Conservation (phyloP, 192 early-diverging fungal genomes). For the Rhizoclosmatium globosum region DNA sequence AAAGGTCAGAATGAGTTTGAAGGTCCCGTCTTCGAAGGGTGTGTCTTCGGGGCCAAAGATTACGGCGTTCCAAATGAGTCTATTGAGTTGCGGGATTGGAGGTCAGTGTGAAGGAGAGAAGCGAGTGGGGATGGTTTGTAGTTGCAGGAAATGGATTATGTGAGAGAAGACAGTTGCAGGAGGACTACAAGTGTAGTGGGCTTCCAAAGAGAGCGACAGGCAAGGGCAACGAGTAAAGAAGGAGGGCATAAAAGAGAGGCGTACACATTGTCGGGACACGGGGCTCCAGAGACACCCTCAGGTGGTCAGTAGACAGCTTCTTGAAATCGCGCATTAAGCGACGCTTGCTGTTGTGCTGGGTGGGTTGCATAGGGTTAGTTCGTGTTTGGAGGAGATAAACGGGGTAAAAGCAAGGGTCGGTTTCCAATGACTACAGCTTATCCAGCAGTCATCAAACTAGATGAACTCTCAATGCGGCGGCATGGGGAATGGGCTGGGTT, state of each 20-base stretch:
- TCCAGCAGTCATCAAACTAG: too few relatives aligned
- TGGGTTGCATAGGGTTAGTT: too few relatives aligned
- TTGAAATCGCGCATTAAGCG: conserved; percentile 99
- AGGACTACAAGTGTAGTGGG: neutral
- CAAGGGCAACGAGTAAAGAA: neutral
- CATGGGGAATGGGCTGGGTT: too few relatives aligned
- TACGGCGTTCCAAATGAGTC: conserved; percentile 98
- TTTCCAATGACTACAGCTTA: too few relatives aligned
- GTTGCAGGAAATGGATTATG: neutral
- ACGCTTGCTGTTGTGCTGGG: conserved; percentile 80
- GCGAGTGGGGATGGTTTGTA: neutral
- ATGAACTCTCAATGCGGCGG: too few relatives aligned
- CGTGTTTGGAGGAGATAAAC: too few relatives aligned
- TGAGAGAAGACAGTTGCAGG: neutral
- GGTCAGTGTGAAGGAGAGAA: neutral
- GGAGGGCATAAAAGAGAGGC: neutral
- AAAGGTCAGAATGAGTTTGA: conserved; percentile 92
- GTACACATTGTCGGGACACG: conserved; percentile 92
- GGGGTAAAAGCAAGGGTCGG: too few relatives aligned
- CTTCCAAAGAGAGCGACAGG: neutral
- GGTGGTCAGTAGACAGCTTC: conserved; percentile 91
- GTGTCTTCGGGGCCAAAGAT: conserved; percentile 95
- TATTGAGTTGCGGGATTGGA: conserved; percentile 71
- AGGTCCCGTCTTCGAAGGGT: conserved; percentile 96
- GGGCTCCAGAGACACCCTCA: conserved; percentile 86